Evolutionary conservation across 2,329 filamentous ascomycete species (phyloP).

Genomic region (Neodidymelliopsis sp.): DNA sequence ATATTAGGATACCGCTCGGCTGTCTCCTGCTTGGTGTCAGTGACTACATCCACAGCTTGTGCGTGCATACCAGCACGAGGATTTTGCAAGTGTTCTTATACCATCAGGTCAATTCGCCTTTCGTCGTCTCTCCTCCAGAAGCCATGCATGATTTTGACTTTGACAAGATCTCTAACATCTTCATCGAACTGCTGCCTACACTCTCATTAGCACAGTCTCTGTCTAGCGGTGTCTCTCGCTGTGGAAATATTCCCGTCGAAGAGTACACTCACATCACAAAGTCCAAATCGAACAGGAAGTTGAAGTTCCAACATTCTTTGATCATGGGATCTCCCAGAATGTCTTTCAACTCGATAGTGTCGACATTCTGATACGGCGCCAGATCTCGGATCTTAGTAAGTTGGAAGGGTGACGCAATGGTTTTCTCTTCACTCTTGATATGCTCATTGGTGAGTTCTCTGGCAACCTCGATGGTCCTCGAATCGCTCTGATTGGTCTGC

Average conservation of each 20-base stretch:
- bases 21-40: constrained; percentile 59
- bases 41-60: no score
- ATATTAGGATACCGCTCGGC: constrained; percentile 71
- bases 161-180: constrained; percentile 61
- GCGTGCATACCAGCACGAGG: no score
- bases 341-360: constrained; percentile 70
- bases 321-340: constrained; percentile 79
- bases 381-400: constrained; percentile 75
- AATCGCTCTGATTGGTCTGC: not conserved
- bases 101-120: constrained; percentile 65
- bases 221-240: not conserved
- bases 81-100: no score
- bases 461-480: not conserved
- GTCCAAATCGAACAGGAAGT: constrained; percentile 70
- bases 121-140: constrained; percentile 73
- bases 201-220: constrained; percentile 4
- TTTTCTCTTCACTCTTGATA: not conserved
- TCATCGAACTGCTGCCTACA: constrained; percentile 61
- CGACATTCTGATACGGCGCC: constrained; percentile 66
- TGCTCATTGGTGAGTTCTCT: not conserved
- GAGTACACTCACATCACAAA: constrained; percentile 61
- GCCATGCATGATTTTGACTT: constrained; percentile 68
- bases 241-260: not conserved
- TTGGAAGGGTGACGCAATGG: constrained; percentile 70
- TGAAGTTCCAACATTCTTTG: constrained; percentile 74